These are phyloP conservation scores for Xylaria acuta DNA, from an alignment of 495 filamentous ascomycete genomes.

Conservation along the genomic window DNA sequence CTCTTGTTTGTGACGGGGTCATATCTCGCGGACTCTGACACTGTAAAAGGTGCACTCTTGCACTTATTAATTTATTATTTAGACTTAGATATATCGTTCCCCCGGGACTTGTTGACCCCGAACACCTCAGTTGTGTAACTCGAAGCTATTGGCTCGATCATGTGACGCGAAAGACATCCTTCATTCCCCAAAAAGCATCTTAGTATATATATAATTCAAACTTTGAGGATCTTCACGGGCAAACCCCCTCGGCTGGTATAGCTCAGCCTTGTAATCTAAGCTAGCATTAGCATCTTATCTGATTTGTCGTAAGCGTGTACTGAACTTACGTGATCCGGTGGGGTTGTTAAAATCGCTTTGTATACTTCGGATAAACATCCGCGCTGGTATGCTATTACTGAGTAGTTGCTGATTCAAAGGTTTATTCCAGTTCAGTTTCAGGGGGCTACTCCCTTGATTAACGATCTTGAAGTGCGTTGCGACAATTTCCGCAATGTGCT, in stretches of 20 bases:
- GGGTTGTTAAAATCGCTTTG: constrained; percentile 3
- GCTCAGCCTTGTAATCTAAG: constrained; percentile 11
- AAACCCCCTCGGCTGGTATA: background rate
- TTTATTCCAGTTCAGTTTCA: constrained; percentile 19
- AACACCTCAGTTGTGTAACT: background rate
- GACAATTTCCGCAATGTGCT: constrained; percentile 14
- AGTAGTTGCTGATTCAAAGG: constrained; percentile 12
- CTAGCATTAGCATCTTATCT: background rate
- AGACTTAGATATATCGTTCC: background rate
- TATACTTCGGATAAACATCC: constrained; percentile 10
- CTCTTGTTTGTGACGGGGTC: too few species aligned
- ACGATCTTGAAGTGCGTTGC: constrained; percentile 22
- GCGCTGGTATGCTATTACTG: constrained; percentile 4
- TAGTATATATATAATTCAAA: constrained; percentile 21
- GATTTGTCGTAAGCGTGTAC: too few species aligned
- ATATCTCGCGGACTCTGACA: background rate
- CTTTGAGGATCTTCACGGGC: constrained; percentile 9
- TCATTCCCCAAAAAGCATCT: constrained; percentile 10
- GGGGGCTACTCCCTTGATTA: constrained; percentile 12
- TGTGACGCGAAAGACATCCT: background rate
- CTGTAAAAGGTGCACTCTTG: background rate
- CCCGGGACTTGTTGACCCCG: background rate
- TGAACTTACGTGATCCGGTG: background rate
- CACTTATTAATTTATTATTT: background rate
- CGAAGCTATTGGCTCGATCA: background rate